Percentiles rank a stretch among this genome's conserved stretches.
Conservation (phyloP, 1,284 basidiomycete species). For the Schizophyllum commune region DNA sequence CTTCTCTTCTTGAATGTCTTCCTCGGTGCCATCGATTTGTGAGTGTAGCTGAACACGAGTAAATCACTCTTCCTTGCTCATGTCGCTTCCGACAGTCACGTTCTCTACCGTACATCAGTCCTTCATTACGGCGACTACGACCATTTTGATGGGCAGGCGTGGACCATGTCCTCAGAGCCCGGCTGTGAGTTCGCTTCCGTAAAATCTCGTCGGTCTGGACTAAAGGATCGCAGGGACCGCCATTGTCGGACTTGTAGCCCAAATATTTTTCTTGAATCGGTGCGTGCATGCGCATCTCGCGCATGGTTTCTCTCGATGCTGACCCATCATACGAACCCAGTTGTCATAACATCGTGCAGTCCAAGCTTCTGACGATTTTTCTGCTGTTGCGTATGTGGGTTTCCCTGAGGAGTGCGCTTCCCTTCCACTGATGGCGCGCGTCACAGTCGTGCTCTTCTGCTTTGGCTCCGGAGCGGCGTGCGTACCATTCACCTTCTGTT, state of each 20-base stretch:
- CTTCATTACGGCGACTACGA: conserved; percentile 2
- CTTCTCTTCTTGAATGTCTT: conserved; percentile 8
- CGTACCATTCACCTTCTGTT: not conserved
- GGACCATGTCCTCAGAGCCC: conserved; percentile 11
- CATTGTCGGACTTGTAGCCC: conserved; percentile 6
- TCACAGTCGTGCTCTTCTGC: conserved; percentile 4
- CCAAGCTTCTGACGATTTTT: not conserved
- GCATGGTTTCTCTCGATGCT: not conserved
- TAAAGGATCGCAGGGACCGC: not conserved
- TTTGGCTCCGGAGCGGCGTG: conserved; percentile 9
- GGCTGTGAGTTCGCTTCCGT: not conserved
- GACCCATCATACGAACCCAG: not conserved
- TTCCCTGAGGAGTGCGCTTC: no score
- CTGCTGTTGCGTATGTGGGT: not conserved
- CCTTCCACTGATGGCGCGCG: not conserved
- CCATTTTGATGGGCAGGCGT: conserved; percentile 5
- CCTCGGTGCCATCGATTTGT: conserved; percentile 4
- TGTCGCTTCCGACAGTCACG: conserved; percentile 4
- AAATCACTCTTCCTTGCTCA: not conserved
- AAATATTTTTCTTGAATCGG: conserved; percentile 8
- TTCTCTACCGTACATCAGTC: conserved; percentile 5
- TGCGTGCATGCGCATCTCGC: not conserved
- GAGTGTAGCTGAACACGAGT: not conserved
- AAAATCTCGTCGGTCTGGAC: not conserved
- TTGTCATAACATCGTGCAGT: not conserved